phyloP scores from a whole-genome alignment of 1,284 basidiomycete species.

The Moniliophthora roreri region DNA sequence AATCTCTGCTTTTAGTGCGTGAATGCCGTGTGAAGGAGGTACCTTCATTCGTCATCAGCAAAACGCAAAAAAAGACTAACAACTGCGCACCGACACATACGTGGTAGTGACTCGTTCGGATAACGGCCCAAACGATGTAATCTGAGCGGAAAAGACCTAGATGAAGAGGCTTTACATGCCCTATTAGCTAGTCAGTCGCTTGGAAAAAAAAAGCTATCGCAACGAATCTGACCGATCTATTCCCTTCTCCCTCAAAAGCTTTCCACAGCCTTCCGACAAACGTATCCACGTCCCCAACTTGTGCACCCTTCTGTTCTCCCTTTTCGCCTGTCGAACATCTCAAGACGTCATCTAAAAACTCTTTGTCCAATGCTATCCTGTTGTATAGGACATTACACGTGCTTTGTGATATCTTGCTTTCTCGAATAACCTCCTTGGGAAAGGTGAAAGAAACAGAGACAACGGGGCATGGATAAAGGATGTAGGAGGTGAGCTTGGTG shows the following conservation, averaged over 20 bases:
- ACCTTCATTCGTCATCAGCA: conserved; percentile 46
- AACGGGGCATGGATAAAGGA: conserved; percentile 88
- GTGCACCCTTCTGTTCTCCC: too few relatives aligned
- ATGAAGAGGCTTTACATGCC: conserved; percentile 69
- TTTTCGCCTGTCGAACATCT: conserved; percentile 57
- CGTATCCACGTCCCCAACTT: conserved; percentile 79
- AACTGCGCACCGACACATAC: conserved; percentile 66
- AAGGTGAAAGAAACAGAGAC: conserved; percentile 84
- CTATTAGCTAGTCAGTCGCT: background rate
- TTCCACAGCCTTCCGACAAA: conserved; percentile 88
- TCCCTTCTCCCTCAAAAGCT: conserved; percentile 62
- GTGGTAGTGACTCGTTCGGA: conserved; percentile 74
- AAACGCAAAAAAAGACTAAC: background rate
- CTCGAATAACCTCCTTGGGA: conserved; percentile 75
- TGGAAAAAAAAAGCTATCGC: background rate
- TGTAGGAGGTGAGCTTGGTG: conserved; percentile 53
- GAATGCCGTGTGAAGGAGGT: conserved; percentile 63
- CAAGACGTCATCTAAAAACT: conserved; percentile 84
- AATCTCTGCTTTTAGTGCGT: conserved; percentile 52
- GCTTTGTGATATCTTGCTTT: conserved; percentile 71
- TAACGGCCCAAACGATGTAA: conserved; percentile 90
- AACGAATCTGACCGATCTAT: conserved; percentile 35
- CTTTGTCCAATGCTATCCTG: conserved; percentile 76
- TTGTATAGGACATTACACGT: conserved; percentile 88
- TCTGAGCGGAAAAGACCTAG: conserved; percentile 96